Evolutionary conservation across 2,329 filamentous ascomycete species (phyloP), one percentile per base, ranked within the genome.

Genomic region (Davidsoniella virescens): DNA sequence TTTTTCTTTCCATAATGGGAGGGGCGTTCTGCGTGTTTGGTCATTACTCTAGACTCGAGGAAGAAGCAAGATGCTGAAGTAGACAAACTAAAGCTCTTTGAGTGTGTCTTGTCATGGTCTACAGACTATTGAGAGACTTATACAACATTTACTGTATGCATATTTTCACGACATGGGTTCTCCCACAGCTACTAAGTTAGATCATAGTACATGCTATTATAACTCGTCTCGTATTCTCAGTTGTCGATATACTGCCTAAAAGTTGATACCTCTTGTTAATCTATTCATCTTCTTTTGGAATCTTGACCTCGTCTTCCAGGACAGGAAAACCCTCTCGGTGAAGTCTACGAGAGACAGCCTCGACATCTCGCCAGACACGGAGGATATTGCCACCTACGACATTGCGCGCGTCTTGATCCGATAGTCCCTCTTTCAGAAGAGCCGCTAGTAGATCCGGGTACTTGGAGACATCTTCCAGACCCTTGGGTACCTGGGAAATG

Each of bases 381-480:
- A 95, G 64, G 2, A 94, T 56, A 62, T 95, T 95, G 2, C 80
- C 75, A 0, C 88, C 88, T 0, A 79, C 82, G 8, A 95, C 68
- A 63, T 87, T 87, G 16, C 69, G 74, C 1, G 76, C 82, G 62
- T 95, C 80, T 26, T 70, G 64, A 54, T 92, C 84, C 39, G 76
- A 83, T 4, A 94, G 73, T 0, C 86, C 87, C 39, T 80, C 73
- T 45, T 70, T 70, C 56, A 94, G 66, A 52, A 95, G 64, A 63
- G 87, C 84, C 3, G 76, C 78, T 7, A 95, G 75, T 42, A 95
- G 65, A 51, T 81, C 76, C 0, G 87, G 88, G 59, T 82, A 94
- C 61, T 85, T 86, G 45, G 80, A 79, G 5, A 94, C 87, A 62
- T 94, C 87, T 37, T 92, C 85, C 44, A 96, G 64, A 0, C 88